Evolutionary conservation across 2,329 filamentous ascomycete species (phyloP).

Genomic region (Lojkania enalia): DNA sequence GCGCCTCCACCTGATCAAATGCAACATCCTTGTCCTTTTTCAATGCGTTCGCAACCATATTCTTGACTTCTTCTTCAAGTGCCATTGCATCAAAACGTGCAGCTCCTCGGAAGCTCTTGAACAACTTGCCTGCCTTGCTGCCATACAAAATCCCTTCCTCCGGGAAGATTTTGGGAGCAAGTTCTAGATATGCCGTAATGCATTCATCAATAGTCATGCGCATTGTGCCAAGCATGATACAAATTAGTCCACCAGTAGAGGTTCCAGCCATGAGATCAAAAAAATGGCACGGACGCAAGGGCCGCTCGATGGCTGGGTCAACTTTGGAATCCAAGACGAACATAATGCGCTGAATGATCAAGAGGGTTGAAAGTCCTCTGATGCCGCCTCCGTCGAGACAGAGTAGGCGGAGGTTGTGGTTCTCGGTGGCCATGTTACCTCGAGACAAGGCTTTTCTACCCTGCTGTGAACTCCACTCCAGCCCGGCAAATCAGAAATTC

Average conservation of each 20-base stretch:
- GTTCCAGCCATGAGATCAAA: neutral
- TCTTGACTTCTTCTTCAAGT: neutral
- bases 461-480: too few species aligned
- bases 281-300: neutral
- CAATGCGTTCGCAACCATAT: neutral
- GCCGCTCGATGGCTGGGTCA: too few species aligned
- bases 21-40: neutral
- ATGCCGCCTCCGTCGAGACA: neutral
- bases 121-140: neutral
- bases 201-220: neutral
- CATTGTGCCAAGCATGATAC: neutral
- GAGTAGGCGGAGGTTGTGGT: neutral
- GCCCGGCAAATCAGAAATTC: too few species aligned
- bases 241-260: neutral
- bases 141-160: neutral
- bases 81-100: neutral
- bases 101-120: neutral
- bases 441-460: too few species aligned
- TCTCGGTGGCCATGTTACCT: too few species aligned
- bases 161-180: neutral
- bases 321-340: neutral
- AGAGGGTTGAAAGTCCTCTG: neutral
- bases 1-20: too few species aligned
- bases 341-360: neutral
- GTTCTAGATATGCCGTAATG: neutral